These are phyloP conservation scores for Cyclanthera cordifolia DNA, from an alignment of 306 rosid species.

Conservation along the genomic window DNA sequence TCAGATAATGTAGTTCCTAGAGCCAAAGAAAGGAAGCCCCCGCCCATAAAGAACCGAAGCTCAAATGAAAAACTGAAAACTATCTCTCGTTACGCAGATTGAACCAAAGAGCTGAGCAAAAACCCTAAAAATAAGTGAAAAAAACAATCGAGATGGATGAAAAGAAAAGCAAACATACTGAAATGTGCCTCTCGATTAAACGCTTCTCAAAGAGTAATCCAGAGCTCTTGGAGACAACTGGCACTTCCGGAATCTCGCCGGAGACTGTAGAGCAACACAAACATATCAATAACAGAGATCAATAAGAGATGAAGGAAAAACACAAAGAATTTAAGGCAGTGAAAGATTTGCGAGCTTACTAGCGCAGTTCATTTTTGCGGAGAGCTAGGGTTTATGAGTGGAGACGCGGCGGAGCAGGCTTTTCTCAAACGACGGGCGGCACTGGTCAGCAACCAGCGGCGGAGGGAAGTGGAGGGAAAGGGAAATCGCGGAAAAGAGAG, in stretches of 20 bases:
- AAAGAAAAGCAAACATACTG: conserved; percentile 25
- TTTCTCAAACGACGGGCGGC: too few relatives aligned
- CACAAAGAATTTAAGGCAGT: neutral
- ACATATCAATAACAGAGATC: conserved; percentile 22
- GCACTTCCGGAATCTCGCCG: conserved; percentile 99
- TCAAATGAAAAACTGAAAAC: too few relatives aligned
- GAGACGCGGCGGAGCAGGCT: neutral
- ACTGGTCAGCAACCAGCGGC: too few relatives aligned
- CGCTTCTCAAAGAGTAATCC: conserved; percentile 85
- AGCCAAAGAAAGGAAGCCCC: too few relatives aligned
- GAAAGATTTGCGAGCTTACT: conserved; percentile 21
- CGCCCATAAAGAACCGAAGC: neutral
- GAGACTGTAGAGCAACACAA: conserved; percentile 43
- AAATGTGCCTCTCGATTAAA: conserved; percentile 70
- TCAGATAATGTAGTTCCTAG: too few relatives aligned
- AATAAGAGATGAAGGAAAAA: conserved; percentile 5
- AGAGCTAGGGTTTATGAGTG: conserved; percentile 23
- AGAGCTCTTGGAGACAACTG: conserved; percentile 71
- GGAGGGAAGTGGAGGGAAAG: neutral
- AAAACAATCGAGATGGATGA: neutral
- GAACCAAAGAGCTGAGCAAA: too few relatives aligned
- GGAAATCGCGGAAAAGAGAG: neutral
- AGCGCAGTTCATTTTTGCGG: conserved; percentile 48
- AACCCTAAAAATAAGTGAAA: conserved; percentile 9
- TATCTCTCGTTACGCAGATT: neutral